These are phyloP conservation scores for Aquilaria malaccensis DNA, from an alignment of 345 rosid species.

Conservation along the genomic window DNA sequence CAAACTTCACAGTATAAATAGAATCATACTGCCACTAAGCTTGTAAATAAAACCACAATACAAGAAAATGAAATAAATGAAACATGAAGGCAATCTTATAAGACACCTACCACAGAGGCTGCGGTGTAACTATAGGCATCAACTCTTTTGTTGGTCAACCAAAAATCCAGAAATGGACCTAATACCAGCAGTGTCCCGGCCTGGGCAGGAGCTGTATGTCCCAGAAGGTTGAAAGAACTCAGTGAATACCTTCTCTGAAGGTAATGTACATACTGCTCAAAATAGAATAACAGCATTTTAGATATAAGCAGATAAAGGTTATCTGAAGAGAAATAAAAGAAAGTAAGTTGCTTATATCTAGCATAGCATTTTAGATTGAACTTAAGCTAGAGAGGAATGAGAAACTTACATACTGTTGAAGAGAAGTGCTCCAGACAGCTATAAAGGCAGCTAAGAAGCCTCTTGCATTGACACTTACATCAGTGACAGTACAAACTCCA, in stretches of 20 bases:
- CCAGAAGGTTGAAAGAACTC: conserved; percentile 86
- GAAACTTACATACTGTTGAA: conserved; percentile 87
- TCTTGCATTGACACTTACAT: conserved; percentile 83
- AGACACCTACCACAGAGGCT: too few relatives aligned
- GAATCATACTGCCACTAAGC: too few relatives aligned
- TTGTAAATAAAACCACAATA: too few relatives aligned
- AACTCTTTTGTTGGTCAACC: conserved; percentile 78
- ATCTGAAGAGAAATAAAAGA: too few relatives aligned
- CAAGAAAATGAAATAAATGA: too few relatives aligned
- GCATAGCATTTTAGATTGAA: too few relatives aligned
- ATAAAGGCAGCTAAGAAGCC: conserved; percentile 83
- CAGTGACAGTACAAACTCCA: conserved; percentile 93
- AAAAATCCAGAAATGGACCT: conserved; percentile 92
- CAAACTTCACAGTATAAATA: too few relatives aligned
- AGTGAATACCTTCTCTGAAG: conserved; percentile 82
- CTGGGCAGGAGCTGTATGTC: conserved; percentile 98
- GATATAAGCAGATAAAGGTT: too few relatives aligned
- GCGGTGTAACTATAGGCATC: conserved; percentile 48
- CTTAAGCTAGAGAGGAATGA: too few relatives aligned
- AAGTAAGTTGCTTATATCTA: too few relatives aligned
- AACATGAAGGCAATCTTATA: too few relatives aligned
- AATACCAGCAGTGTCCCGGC: conserved; percentile 72
- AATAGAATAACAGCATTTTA: background rate
- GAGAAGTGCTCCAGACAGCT: conserved; percentile 96
- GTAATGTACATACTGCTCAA: conserved; percentile 86